These are phyloP conservation scores for Dittrichia graveolens DNA, from an alignment of 129 eudicot species.

Conservation along the genomic window DNA sequence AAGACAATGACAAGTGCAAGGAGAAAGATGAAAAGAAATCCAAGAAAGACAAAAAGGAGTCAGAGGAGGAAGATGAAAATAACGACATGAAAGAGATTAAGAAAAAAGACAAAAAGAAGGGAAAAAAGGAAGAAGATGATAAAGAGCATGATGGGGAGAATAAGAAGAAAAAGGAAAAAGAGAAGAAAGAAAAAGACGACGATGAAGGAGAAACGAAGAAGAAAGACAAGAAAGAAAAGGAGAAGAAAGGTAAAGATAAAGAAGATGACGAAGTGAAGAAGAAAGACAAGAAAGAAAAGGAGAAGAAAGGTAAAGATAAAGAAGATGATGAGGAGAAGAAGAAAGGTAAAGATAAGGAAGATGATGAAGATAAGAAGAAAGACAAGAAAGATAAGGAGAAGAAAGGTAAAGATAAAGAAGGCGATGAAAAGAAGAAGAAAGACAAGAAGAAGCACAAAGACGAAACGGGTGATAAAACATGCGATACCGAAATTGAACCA, in stretches of 20 bases:
- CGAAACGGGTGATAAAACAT: conserved; percentile 20
- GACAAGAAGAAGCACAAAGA: conserved; percentile 35
- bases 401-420: conserved; percentile 24
- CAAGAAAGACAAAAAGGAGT: conserved; percentile 31
- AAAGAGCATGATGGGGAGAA: conserved; percentile 30
- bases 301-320: conserved; percentile 7
- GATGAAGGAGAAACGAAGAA: conserved; percentile 25
- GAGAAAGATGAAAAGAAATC: conserved; percentile 30
- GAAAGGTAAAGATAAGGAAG: conserved; percentile 23
- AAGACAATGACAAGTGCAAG: conserved; percentile 38
- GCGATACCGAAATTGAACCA: conserved; percentile 28
- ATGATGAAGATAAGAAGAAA: conserved; percentile 18
- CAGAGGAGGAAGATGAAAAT: conserved; percentile 19
- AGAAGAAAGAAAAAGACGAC: conserved; percentile 26
- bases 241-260: conserved; percentile 20
- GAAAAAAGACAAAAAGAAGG: conserved; percentile 26
- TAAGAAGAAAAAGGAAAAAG: conserved; percentile 34
- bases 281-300: conserved; percentile 21
- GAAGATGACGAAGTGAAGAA: conserved; percentile 13
- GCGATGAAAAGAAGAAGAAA: conserved; percentile 24
- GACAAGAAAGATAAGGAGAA: conserved; percentile 19
- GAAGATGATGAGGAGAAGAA: conserved; percentile 20
- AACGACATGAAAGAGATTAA: conserved; percentile 29
- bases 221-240: conserved; percentile 29
- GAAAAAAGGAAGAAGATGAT: conserved; percentile 15